Conservation (phyloP, 2,329 filamentous ascomycete genomes). For the Exserohilum rostratum region DNA sequence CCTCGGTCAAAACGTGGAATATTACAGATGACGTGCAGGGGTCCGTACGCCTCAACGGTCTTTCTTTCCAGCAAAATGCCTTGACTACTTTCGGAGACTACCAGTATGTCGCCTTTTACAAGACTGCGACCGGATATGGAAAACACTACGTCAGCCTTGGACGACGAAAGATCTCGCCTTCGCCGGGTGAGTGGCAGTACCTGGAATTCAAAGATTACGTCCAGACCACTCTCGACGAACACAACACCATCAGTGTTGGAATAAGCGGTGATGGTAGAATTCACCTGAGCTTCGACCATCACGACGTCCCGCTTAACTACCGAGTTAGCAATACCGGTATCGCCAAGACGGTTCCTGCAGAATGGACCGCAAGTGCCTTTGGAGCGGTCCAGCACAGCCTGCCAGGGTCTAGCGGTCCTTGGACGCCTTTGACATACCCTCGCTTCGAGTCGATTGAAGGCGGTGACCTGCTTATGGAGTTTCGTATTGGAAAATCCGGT, state of each 20-base stretch:
- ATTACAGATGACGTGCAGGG: constrained; percentile 44
- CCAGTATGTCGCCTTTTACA: constrained; percentile 59
- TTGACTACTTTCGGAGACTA: constrained; percentile 56
- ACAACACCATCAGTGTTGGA: constrained; percentile 61
- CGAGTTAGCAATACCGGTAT: constrained; percentile 40
- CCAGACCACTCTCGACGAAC: constrained; percentile 58
- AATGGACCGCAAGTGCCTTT: constrained; percentile 39
- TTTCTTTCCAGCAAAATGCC: constrained; percentile 58
- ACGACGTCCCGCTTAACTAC: constrained; percentile 49
- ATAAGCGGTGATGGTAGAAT: constrained; percentile 61
- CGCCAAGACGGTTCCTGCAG: constrained; percentile 35
- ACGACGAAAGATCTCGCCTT: constrained; percentile 51
- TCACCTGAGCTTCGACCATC: constrained; percentile 60
- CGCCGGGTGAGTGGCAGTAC: constrained; percentile 52
- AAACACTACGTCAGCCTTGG: constrained; percentile 54
- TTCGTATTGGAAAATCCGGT: constrained; percentile 59
- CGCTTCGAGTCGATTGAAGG: constrained; percentile 53
- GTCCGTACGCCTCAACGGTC: constrained; percentile 52
- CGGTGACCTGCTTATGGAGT: constrained; percentile 55
- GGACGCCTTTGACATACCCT: constrained; percentile 56
- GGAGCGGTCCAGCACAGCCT: constrained; percentile 37
- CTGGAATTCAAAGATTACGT: constrained; percentile 58
- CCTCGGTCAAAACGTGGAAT: constrained; percentile 36
- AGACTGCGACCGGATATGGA: constrained; percentile 39
- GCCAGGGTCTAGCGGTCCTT: constrained; percentile 40